phyloP scores from a whole-genome alignment of 1,284 basidiomycete genomes.

The Ustilago nuda region DNA sequence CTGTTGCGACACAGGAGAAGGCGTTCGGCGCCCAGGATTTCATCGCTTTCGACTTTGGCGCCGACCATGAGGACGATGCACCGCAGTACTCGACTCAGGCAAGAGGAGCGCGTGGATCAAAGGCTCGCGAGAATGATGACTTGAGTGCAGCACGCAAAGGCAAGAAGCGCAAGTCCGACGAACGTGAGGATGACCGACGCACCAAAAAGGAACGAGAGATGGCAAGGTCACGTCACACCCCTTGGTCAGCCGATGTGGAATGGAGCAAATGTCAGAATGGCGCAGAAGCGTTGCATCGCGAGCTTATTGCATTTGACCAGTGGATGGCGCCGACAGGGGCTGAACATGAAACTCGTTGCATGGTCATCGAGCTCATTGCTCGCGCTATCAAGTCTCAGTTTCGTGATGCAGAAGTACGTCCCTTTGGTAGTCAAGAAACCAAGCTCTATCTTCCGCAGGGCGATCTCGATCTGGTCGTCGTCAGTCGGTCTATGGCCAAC shows the following conservation, averaged over 20 bases:
- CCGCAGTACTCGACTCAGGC: slow-evolving; percentile 16
- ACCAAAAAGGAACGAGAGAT: slow-evolving; percentile 76
- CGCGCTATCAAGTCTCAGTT: slow-evolving; percentile 77
- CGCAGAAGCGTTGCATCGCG: slow-evolving; percentile 71
- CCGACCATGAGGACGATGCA: slow-evolving; percentile 27
- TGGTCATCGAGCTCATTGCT: slow-evolving; percentile 81
- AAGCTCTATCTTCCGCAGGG: slow-evolving; percentile 91
- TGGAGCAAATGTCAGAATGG: slow-evolving; percentile 83
- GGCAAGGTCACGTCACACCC: slow-evolving; percentile 76
- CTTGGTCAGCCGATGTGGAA: slow-evolving; percentile 83
- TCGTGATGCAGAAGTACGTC: slow-evolving; percentile 82
- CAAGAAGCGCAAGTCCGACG: slow-evolving; percentile 58
- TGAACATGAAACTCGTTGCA: slow-evolving; percentile 85
- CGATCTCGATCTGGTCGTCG: slow-evolving; percentile 75
- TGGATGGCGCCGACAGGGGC: slow-evolving; percentile 87
- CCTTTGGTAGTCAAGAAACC: slow-evolving; percentile 94
- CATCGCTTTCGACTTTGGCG: slow-evolving; percentile 61
- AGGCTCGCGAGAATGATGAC: slow-evolving; percentile 17
- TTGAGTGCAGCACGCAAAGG: slow-evolving; percentile 21
- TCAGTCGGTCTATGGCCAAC: slow-evolving; percentile 69
- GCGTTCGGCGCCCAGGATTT: slow-evolving; percentile 55
- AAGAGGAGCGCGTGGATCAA: slow-evolving; percentile 9
- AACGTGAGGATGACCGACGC: slow-evolving; percentile 68
- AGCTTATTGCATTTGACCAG: slow-evolving; percentile 77
- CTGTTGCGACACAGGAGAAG: slow-evolving; percentile 28